A percentile compares a stretch with the other conserved stretches of the same genome.
Evolutionary conservation across 1,139 yeast species (phyloP).

Genomic region (Maudiozyma humilis): DNA sequence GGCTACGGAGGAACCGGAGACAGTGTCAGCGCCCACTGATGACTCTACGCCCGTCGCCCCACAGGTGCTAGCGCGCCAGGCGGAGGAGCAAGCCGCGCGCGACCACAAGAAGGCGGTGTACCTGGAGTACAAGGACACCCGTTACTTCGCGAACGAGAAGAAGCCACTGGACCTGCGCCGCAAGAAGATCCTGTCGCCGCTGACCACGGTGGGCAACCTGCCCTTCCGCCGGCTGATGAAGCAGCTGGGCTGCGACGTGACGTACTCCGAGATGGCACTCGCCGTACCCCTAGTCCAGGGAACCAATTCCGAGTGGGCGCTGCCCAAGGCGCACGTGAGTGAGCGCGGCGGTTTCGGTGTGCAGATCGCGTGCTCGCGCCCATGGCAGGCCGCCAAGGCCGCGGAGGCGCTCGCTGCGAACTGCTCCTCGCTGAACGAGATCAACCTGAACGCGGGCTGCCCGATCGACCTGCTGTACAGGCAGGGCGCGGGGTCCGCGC

Average conservation of each 20-base stretch:
- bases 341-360: constrained; percentile 90
- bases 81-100: constrained; percentile 30
- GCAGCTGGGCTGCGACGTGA: constrained; percentile 82
- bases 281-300: constrained; percentile 78
- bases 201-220: constrained; percentile 94
- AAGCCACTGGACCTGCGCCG: constrained; percentile 55
- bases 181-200: constrained; percentile 86
- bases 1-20: too few species aligned
- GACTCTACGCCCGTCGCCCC: constrained; percentile 19
- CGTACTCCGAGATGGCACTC: constrained; percentile 94
- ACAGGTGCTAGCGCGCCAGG: constrained; percentile 24
- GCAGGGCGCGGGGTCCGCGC: constrained; percentile 93
- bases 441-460: constrained; percentile 92
- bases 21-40: too few species aligned
- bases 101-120: constrained; percentile 31
- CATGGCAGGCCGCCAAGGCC: constrained; percentile 90
- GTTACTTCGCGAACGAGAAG: constrained; percentile 77
- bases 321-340: constrained; percentile 75
- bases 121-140: constrained; percentile 63
- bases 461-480: constrained; percentile 89
- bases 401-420: constrained; percentile 57
- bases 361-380: constrained; percentile 85
- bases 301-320: constrained; percentile 92
- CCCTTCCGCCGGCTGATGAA: constrained; percentile 94
- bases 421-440: constrained; percentile 51